These are phyloP conservation scores for Spathaspora hagerdaliae DNA, from an alignment of 805 yeast species.

Conservation along the genomic window DNA sequence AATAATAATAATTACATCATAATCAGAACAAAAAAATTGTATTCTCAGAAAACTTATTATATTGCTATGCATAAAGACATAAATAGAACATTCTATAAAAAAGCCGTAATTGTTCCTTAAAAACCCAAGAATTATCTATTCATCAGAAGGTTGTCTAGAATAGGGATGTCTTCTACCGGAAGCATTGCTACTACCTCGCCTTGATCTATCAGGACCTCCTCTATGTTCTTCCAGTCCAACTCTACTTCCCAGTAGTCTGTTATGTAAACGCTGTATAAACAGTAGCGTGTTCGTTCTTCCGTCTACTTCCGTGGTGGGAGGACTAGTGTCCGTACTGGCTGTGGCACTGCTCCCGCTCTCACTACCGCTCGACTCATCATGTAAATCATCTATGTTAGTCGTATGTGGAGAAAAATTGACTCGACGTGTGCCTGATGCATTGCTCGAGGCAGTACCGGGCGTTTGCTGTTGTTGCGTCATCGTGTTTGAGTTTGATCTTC, in stretches of 20 bases:
- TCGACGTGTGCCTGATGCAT: conserved; percentile 5
- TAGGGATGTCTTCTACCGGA: conserved; percentile 19
- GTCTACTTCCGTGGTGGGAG: background rate
- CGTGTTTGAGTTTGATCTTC: background rate
- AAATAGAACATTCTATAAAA: too few species aligned
- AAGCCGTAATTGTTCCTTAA: too few species aligned
- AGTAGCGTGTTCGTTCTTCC: background rate
- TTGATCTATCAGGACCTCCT: conserved; percentile 18
- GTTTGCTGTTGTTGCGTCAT: background rate
- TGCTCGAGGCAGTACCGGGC: background rate
- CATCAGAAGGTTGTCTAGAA: conserved; percentile 7
- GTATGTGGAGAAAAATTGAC: conserved; percentile 9
- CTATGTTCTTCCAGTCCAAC: conserved; percentile 4
- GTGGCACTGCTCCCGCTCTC: background rate
- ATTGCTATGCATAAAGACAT: too few species aligned
- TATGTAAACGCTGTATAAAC: conserved; percentile 3
- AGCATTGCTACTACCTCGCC: conserved; percentile 6
- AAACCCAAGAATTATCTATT: background rate
- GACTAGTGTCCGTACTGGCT: background rate
- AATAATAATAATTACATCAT: too few species aligned
- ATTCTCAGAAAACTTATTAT: too few species aligned
- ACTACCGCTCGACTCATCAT: conserved; percentile 3
- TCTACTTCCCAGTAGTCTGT: conserved; percentile 3
- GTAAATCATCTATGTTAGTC: conserved; percentile 7
- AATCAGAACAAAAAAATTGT: too few species aligned